phyloP scores from a whole-genome alignment of 148 eudicot genomes.

The Polygonum aviculare region DNA sequence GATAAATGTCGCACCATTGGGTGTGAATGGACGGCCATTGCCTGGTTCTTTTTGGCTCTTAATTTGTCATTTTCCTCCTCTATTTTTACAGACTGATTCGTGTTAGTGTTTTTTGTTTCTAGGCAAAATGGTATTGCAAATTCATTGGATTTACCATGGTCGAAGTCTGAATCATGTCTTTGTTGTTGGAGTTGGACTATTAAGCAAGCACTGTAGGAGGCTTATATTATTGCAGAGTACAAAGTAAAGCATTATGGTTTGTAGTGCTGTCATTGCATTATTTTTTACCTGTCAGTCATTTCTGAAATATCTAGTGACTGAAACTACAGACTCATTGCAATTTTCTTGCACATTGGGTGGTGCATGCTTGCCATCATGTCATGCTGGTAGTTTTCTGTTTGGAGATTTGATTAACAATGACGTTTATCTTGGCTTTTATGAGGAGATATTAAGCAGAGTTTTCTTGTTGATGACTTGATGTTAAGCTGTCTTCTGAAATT shows the following conservation, averaged over 20 bases:
- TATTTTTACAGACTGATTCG: neutral
- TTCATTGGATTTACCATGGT: neutral
- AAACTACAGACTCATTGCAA: neutral
- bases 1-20: neutral
- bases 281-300: neutral
- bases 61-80: neutral
- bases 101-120: neutral
- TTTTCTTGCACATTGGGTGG: neutral
- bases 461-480: neutral
- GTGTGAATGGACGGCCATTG: neutral
- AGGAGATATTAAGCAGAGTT: neutral
- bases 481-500: neutral
- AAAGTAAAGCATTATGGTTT: neutral
- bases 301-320: neutral
- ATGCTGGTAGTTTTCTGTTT: neutral
- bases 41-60: neutral
- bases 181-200: neutral
- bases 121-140: neutral
- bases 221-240: neutral
- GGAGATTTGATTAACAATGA: neutral
- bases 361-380: neutral
- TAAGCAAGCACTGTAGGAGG: neutral
- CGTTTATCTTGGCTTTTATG: neutral
- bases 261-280: slow-evolving; percentile 1
- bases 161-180: neutral